phyloP scores from a whole-genome alignment of 192 early-diverging fungal species.

The Haplosporangium gracile region DNA sequence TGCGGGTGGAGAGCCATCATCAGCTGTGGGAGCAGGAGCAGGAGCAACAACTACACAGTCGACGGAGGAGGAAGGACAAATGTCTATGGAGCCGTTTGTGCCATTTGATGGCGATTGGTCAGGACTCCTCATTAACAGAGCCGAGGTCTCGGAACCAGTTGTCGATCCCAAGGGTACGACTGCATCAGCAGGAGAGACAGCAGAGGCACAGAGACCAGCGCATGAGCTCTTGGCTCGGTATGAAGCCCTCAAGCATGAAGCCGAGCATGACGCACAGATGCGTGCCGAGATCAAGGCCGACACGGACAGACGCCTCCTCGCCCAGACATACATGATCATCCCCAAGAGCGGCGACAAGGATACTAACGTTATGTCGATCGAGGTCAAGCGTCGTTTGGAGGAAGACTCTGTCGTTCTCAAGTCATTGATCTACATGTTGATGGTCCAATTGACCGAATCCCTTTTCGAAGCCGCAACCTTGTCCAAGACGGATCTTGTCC shows the following conservation, averaged over 20 bases:
- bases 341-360: slow-evolving; percentile 16
- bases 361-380: neutral
- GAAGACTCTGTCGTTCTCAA: slow-evolving; percentile 22
- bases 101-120: slow-evolving; percentile 44
- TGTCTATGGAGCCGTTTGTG: slow-evolving; percentile 29
- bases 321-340: slow-evolving; percentile 22
- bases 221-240: slow-evolving; percentile 26
- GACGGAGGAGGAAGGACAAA: neutral
- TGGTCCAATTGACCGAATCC: slow-evolving; percentile 34
- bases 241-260: slow-evolving; percentile 25
- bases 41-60: neutral
- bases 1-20: neutral
- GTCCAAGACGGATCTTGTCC: slow-evolving; percentile 36
- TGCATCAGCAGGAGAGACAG: neutral
- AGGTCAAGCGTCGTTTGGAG: neutral
- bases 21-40: neutral
- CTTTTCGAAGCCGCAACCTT: slow-evolving; percentile 34
- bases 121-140: slow-evolving; percentile 34
- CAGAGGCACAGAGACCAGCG: neutral
- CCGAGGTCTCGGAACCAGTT: slow-evolving; percentile 19
- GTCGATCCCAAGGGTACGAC: slow-evolving; percentile 27
- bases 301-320: slow-evolving; percentile 3
- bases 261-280: slow-evolving; percentile 26
- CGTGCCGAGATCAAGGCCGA: slow-evolving; percentile 19
- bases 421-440: slow-evolving; percentile 37